Percentiles rank a stretch among this genome's conserved stretches.
These are phyloP conservation scores for Colletotrichum coccodes DNA, from an alignment of 2,329 filamentous ascomycete species.

Conservation along the genomic window DNA sequence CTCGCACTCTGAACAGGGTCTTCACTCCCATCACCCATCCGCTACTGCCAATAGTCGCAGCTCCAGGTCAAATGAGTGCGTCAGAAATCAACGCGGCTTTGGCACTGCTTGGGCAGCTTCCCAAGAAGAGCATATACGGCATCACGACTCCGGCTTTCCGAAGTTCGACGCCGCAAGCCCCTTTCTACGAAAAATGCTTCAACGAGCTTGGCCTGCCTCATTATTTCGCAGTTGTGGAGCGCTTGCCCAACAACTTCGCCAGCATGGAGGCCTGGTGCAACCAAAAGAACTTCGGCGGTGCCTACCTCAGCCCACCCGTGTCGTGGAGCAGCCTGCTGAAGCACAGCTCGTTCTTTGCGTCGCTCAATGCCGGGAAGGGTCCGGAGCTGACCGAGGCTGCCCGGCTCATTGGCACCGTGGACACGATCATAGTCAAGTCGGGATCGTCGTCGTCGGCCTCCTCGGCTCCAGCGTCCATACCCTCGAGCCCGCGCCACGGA, in stretches of 20 bases:
- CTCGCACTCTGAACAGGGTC: conserved; percentile 83
- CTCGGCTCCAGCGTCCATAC: conserved; percentile 57
- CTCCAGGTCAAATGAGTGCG: conserved; percentile 85
- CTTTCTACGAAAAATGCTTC: conserved; percentile 88
- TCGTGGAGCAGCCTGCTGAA: conserved; percentile 69
- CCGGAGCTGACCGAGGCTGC: conserved; percentile 79
- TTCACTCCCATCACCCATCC: conserved; percentile 92
- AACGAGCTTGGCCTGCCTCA: conserved; percentile 89
- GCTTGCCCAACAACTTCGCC: conserved; percentile 70
- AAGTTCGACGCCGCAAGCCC: conserved; percentile 74
- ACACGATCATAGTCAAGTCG: conserved; percentile 78
- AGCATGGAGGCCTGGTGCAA: conserved; percentile 78
- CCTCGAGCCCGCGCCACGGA: conserved; percentile 57
- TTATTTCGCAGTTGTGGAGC: conserved; percentile 79
- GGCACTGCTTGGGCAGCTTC: conserved; percentile 82
- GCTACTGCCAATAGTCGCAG: conserved; percentile 83
- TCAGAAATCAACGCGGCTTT: conserved; percentile 86
- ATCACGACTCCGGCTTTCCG: conserved; percentile 77
- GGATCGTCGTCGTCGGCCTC: conserved; percentile 53
- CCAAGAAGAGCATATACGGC: conserved; percentile 82
- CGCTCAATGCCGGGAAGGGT: conserved; percentile 60
- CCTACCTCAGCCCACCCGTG: conserved; percentile 81
- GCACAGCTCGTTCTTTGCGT: conserved; percentile 60
- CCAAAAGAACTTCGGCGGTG: conserved; percentile 82
- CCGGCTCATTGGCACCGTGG: conserved; percentile 80